These are phyloP conservation scores for Scedosporium boydii DNA, from an alignment of 2,329 filamentous ascomycete species.

Conservation along the genomic window DNA sequence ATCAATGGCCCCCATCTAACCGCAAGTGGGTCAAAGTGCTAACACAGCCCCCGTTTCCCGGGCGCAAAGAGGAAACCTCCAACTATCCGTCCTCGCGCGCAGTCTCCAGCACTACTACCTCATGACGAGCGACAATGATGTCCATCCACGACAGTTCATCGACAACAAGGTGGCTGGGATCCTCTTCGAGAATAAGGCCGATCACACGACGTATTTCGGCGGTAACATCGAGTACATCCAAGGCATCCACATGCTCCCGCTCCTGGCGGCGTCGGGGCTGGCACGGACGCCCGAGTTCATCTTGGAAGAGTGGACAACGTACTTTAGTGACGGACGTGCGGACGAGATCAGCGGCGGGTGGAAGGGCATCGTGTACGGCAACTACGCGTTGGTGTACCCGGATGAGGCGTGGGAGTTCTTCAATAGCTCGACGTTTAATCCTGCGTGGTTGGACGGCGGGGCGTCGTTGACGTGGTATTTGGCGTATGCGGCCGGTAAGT, in stretches of 20 bases:
- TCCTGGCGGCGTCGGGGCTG: constrained; percentile 58
- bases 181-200: constrained; percentile 89
- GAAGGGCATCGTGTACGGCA: constrained; percentile 77
- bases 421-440: constrained; percentile 52
- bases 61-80: constrained; percentile 56
- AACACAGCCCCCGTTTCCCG: background rate
- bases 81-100: constrained; percentile 69
- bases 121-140: constrained; percentile 57
- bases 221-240: constrained; percentile 59
- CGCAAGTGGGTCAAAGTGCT: background rate
- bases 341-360: constrained; percentile 64
- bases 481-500: constrained; percentile 64
- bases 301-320: constrained; percentile 69
- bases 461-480: constrained; percentile 80
- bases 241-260: constrained; percentile 77
- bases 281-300: constrained; percentile 63
- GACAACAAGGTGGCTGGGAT: constrained; percentile 65
- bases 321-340: constrained; percentile 60
- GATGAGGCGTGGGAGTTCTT: constrained; percentile 67
- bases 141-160: constrained; percentile 67
- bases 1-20: background rate
- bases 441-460: constrained; percentile 67
- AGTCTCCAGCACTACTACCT: constrained; percentile 75
- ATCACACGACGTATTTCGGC: constrained; percentile 88
- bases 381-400: constrained; percentile 70